Conservation (phyloP, 495 filamentous ascomycete species). For the Neurospora africana region DNA sequence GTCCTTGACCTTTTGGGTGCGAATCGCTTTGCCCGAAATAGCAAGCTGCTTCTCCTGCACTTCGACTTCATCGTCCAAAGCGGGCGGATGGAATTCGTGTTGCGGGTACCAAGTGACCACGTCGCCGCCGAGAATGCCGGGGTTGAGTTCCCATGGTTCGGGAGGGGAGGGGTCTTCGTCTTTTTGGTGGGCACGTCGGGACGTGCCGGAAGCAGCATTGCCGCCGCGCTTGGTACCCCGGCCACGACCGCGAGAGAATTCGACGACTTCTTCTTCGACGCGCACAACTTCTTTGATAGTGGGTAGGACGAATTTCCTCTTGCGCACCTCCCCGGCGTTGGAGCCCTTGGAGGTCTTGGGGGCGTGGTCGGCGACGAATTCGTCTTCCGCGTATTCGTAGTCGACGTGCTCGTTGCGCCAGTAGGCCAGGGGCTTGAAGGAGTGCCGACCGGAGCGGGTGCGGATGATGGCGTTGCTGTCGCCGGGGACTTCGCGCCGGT, state of each 20-base stretch:
- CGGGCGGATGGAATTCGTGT: slow-evolving; percentile 29
- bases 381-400: slow-evolving; percentile 47
- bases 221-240: background rate
- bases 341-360: slow-evolving; percentile 15
- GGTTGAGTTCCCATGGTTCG: slow-evolving; percentile 40
- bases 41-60: slow-evolving; percentile 57
- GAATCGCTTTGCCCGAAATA: slow-evolving; percentile 62
- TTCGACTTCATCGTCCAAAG: slow-evolving; percentile 36
- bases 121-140: slow-evolving; percentile 36
- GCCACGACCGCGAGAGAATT: background rate
- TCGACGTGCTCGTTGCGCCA: slow-evolving; percentile 79
- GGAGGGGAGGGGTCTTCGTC: slow-evolving; percentile 38
- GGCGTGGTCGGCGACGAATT: background rate
- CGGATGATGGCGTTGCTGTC: slow-evolving; percentile 42
- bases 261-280: slow-evolving; percentile 46
- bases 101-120: slow-evolving; percentile 36
- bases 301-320: slow-evolving; percentile 43
- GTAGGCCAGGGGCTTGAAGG: slow-evolving; percentile 66
- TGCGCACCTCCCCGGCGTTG: background rate
- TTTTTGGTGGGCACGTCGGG: slow-evolving; percentile 6
- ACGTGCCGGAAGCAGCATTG: background rate
- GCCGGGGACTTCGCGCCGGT: slow-evolving; percentile 51
- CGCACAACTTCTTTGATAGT: slow-evolving; percentile 67
- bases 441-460: slow-evolving; percentile 44
- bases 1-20: slow-evolving; percentile 62